These are phyloP conservation scores for Erythrobasidium yunnanense DNA, from an alignment of 768 basidiomycete species.

Conservation along the genomic window DNA sequence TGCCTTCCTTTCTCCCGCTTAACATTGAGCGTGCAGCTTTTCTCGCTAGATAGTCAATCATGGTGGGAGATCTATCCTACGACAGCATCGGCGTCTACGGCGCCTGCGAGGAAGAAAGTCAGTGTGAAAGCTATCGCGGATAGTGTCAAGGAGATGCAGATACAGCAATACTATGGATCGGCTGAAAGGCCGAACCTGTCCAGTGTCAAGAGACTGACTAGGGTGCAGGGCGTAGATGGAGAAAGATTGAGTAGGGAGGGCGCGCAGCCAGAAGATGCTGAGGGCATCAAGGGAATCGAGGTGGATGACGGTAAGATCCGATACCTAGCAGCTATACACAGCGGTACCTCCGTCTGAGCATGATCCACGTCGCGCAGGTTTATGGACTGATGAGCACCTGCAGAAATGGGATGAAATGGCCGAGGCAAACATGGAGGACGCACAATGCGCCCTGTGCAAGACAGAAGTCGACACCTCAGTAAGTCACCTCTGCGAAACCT, in stretches of 20 bases:
- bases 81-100: not conserved
- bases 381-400: constrained; percentile 27
- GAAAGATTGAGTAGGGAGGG: constrained; percentile 32
- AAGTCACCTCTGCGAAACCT: constrained; percentile 22
- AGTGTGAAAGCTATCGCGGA: not conserved
- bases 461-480: constrained; percentile 32
- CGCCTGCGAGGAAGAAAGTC: not conserved
- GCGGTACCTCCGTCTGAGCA: not conserved
- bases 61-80: constrained; percentile 31
- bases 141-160: constrained; percentile 7
- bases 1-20: constrained; percentile 40
- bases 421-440: not conserved
- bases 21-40: constrained; percentile 41
- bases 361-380: not conserved
- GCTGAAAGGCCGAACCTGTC: constrained; percentile 4
- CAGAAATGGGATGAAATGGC: constrained; percentile 1
- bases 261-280: constrained; percentile 13
- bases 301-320: constrained; percentile 36
- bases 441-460: constrained; percentile 30
- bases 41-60: constrained; percentile 35
- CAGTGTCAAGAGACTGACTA: constrained; percentile 32
- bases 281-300: constrained; percentile 38
- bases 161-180: not conserved
- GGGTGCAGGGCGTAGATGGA: constrained; percentile 38
- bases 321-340: constrained; percentile 29